Base-by-base conservation (phyloP, 805 yeast species). In the Metschnikowia matae region DNA sequence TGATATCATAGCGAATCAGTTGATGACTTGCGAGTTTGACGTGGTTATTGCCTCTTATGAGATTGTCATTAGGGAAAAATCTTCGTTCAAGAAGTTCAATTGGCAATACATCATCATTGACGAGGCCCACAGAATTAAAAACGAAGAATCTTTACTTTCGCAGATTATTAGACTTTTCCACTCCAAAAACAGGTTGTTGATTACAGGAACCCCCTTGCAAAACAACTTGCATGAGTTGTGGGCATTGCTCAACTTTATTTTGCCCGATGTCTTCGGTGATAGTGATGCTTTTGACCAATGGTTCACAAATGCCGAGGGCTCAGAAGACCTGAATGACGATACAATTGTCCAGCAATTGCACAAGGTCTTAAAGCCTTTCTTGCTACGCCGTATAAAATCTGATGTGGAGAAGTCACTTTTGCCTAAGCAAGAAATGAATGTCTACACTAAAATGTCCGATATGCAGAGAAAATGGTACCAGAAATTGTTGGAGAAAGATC, bases 201-300 rank as follows among this genome's bases (percentile, higher is more conserved):
- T 87, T 48, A 87, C 94, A 0, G 94, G 94, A 66, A 87, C 94
- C 1, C 94, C 94, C 7, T 70, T 87, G 52, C 94, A 87, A 64
- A 87, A 87, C 61, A 87, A 87, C 59, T 67, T 87, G 46, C 89
- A 84, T 61, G 94, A 87, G 66, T 70, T 87, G 51, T 87, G 94
- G 94, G 92, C 94, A 0, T 70, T 87, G 54, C 70, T 87, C 56
- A 87, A 87, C 55, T 87, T 87, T 64, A 73, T 87, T 35, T 69
- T 87, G 38, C 95, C 95, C 2, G 94, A 87, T 66, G 84, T 87
- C 13, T 87, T 87, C 62, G 80, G 87, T 0, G 88, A 85, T 61
- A 75, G 85, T 14, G 86, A 79, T 49, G 79, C 84, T 4, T 87
- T 87, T 64, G 92, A 86, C 62, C 82, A 77, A 41, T 87, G 92